Evolutionary conservation across 2,329 filamentous ascomycete genomes (phyloP).

Genomic region (Chlorencoelia australis): DNA sequence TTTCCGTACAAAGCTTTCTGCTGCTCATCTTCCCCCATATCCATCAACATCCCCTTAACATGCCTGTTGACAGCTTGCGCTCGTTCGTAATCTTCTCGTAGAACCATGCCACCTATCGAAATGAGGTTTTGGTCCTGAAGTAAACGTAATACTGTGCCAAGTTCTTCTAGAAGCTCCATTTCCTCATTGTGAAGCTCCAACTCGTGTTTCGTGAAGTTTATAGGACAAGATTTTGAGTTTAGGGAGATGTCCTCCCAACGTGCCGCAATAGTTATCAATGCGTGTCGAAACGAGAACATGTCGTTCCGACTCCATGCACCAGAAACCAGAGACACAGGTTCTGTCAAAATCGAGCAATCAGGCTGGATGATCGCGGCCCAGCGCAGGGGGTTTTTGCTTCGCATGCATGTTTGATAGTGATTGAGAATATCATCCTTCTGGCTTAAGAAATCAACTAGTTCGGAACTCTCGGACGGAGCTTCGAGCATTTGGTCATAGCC

Average conservation of each 20-base stretch:
- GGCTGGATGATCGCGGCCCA: constrained; percentile 7
- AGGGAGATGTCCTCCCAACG: too few relatives aligned
- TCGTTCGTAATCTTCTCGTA: constrained; percentile 7
- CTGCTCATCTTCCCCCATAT: constrained; percentile 9
- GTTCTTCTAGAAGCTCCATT: too few relatives aligned
- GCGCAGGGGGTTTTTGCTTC: constrained; percentile 4
- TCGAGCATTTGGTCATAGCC: too few relatives aligned
- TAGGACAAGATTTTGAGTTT: too few relatives aligned
- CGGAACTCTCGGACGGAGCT: not conserved
- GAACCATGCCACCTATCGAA: constrained; percentile 9
- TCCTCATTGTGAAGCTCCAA: too few relatives aligned
- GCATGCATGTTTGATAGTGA: constrained; percentile 6
- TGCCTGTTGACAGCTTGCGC: constrained; percentile 5
- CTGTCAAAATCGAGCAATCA: constrained; percentile 2
- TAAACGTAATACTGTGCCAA: too few relatives aligned
- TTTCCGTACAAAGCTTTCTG: constrained; percentile 7
- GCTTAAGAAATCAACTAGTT: not conserved
- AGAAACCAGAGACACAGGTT: constrained; percentile 8
- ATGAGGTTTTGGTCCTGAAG: constrained; percentile 9
- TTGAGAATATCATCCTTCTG: constrained; percentile 6
- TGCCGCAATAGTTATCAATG: too few relatives aligned
- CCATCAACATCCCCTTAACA: constrained; percentile 10
- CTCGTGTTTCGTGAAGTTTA: too few relatives aligned
- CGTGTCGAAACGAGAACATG: constrained; percentile 10
- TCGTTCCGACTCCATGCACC: constrained; percentile 10